These are phyloP conservation scores for Globisporangium splendens DNA, from an alignment of 352 stramenopile species.

Conservation along the genomic window DNA sequence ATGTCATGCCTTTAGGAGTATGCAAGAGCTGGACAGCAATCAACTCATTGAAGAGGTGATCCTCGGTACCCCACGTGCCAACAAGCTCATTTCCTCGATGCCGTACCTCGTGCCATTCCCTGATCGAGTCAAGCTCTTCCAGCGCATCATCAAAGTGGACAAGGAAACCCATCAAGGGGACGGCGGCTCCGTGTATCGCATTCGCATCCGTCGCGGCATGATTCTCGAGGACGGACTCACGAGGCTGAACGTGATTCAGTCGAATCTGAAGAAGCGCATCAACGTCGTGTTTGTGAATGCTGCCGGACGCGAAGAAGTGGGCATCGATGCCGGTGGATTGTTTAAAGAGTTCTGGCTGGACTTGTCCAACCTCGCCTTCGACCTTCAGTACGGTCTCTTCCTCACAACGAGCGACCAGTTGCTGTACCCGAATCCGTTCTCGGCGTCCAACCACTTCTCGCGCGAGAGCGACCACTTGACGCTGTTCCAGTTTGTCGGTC, in stretches of 20 bases:
- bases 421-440: slow-evolving; percentile 94
- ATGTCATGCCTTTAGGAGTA: slow-evolving; percentile 30
- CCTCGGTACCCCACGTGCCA: slow-evolving; percentile 41
- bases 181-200: slow-evolving; percentile 38
- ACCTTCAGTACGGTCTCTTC: slow-evolving; percentile 90
- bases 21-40: slow-evolving; percentile 49
- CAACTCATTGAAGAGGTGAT: slow-evolving; percentile 59
- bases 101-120: slow-evolving; percentile 69
- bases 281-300: slow-evolving; percentile 87
- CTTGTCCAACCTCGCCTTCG: slow-evolving; percentile 89
- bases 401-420: slow-evolving; percentile 65
- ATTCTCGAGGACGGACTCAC: slow-evolving; percentile 88
- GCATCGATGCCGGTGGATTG: slow-evolving; percentile 95
- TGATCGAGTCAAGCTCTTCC: slow-evolving; percentile 70
- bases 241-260: slow-evolving; percentile 82
- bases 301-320: slow-evolving; percentile 88
- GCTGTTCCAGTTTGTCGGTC: slow-evolving; percentile 94
- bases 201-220: slow-evolving; percentile 59
- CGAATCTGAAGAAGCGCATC: slow-evolving; percentile 83
- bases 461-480: slow-evolving; percentile 79
- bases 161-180: slow-evolving; percentile 51
- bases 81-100: slow-evolving; percentile 68
- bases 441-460: slow-evolving; percentile 76
- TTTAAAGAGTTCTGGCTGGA: slow-evolving; percentile 98
- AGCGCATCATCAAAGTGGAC: slow-evolving; percentile 50